Base-by-base conservation (phyloP, 352 stramenopile genomes). In the Thalassiosira exigua region DNA sequence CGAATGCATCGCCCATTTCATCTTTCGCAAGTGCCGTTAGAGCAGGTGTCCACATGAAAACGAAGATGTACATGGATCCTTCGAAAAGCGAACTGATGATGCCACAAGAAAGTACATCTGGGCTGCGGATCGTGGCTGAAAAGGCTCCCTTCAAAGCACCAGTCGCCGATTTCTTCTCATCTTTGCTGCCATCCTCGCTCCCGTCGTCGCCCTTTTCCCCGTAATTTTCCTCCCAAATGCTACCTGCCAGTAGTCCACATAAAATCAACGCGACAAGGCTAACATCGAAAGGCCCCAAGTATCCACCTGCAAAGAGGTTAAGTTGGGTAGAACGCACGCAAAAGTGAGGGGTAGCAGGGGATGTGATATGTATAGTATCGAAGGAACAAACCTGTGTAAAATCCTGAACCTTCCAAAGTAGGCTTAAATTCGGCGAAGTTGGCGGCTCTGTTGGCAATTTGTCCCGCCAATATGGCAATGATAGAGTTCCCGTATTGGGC, bases 391-490 rank as follows among this genome's bases (percentile, higher is more conserved):
- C n/a, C n/a, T n/a, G n/a, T n/a, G n/a, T n/a, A n/a, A n/a, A n/a
- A n/a, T n/a, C n/a, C n/a, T n/a, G n/a, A n/a, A n/a, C n/a, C n/a
- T n/a, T n/a, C n/a, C n/a, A n/a, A n/a, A n/a, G n/a, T n/a, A n/a
- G n/a, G n/a, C n/a, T n/a, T n/a, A n/a, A n/a, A n/a, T n/a, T n/a
- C n/a, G 91, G 70, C 27, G 42, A 27, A 0, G 87, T 56, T n/a
- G n/a, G 87, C 94, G 9, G 93, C 91, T 11, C 92, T 60, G 58
- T 95, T 89, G 1, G 96, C 96, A 4, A 96, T 87, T 54, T 98
- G 88, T 5, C 96, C 96, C 2, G 96, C 96, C 24, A 97, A 29
- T 66, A 99, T 98, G 2, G 96, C 96, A 5, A 98, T 92, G 62
- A 98, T 81, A 4, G 95, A 96, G 81, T 95, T 90, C 54, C 92